A percentile compares a stretch with the other conserved stretches of the same genome.
These are phyloP conservation scores for Centrapalus pauciflorus DNA, from an alignment of 129 eudicot species.

Conservation along the genomic window DNA sequence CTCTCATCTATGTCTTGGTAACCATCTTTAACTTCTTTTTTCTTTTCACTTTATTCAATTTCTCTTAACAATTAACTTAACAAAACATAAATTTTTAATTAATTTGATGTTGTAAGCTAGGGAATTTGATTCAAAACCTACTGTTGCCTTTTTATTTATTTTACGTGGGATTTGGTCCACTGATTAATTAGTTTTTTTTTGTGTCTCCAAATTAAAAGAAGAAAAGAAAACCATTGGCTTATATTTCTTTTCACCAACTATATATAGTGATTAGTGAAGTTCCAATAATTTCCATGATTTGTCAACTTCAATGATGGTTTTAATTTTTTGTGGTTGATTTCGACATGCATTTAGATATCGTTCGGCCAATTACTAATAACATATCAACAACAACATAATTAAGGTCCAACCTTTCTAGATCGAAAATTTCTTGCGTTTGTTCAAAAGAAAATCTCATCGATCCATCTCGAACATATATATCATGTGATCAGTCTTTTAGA, in stretches of 20 bases:
- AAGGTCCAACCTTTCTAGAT: too few relatives aligned
- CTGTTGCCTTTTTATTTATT: neutral
- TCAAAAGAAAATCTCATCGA: too few relatives aligned
- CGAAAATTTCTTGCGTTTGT: too few relatives aligned
- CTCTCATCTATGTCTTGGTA: slow-evolving; percentile 82
- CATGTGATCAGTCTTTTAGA: too few relatives aligned
- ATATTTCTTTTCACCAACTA: slow-evolving; percentile 18
- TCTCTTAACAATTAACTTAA: neutral
- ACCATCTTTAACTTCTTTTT: neutral
- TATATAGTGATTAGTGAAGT: too few relatives aligned
- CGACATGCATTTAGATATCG: too few relatives aligned
- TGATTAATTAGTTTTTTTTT: slow-evolving; percentile 19
- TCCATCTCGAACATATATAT: too few relatives aligned
- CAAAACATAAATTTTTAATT: neutral
- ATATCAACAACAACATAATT: neutral
- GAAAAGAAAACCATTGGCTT: slow-evolving; percentile 16
- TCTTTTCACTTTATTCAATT: neutral
- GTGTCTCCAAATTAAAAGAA: neutral
- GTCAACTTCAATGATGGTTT: slow-evolving; percentile 20
- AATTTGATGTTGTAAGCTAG: neutral
- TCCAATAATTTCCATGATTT: slow-evolving; percentile 14
- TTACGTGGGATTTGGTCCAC: slow-evolving; percentile 23
- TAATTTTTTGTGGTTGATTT: too few relatives aligned
- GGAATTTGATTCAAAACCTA: slow-evolving; percentile 5
- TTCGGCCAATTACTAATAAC: neutral